Percentiles rank a stretch among this genome's conserved stretches.
phyloP scores from a whole-genome alignment of 2,329 filamentous ascomycete genomes.

The Decorospora gaudefroyi region DNA sequence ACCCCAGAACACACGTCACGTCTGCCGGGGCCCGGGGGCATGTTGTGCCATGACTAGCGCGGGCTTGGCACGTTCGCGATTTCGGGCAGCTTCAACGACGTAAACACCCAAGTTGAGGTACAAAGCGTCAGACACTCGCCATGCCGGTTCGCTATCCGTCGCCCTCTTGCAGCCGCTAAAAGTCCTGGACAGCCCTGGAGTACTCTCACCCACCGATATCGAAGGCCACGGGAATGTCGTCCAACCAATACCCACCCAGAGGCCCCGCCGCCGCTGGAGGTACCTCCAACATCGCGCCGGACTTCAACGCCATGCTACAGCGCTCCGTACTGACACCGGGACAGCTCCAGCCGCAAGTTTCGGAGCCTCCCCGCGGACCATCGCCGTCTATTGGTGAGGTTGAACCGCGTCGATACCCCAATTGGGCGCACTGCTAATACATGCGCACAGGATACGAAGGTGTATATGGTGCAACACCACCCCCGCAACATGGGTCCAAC shows the following conservation, averaged over 20 bases:
- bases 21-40: no score
- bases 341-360: constrained; percentile 26
- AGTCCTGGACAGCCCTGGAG: constrained; percentile 3
- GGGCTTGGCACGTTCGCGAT: constrained; percentile 24
- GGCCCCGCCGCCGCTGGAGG: constrained; percentile 37
- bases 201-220: constrained; percentile 6
- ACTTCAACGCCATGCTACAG: constrained; percentile 47
- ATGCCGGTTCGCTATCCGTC: constrained; percentile 33
- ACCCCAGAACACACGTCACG: neutral
- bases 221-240: constrained; percentile 30
- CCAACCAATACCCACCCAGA: constrained; percentile 36
- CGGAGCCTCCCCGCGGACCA: constrained; percentile 32
- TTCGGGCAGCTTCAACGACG: constrained; percentile 20
- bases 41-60: constrained; percentile 11
- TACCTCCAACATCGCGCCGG: constrained; percentile 36
- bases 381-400: constrained; percentile 35
- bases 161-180: constrained; percentile 30
- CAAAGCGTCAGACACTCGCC: constrained; percentile 30
- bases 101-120: constrained; percentile 23
- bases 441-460: constrained; percentile 40
- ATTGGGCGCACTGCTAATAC: constrained; percentile 22
- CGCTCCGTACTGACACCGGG: constrained; percentile 42
- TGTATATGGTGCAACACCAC: constrained; percentile 47
- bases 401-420: constrained; percentile 2
- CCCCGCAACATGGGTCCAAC: constrained; percentile 57